Percentiles rank a stretch among this genome's conserved stretches.
Evolutionary conservation across 805 yeast genomes (phyloP).

Genomic region (Yarrowia alimentaria): DNA sequence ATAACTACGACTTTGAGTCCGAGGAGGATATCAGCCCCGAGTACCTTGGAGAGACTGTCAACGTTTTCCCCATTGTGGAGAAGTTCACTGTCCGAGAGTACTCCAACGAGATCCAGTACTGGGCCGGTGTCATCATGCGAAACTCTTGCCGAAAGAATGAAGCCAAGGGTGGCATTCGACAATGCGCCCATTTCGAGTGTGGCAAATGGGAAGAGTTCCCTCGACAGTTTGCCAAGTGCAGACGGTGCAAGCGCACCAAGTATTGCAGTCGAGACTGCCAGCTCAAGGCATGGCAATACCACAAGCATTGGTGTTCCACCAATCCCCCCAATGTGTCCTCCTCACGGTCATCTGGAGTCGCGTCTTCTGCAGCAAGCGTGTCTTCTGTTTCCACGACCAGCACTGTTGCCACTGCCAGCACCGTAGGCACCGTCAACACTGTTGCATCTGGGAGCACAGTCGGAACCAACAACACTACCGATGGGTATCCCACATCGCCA

Average conservation of each 20-base stretch:
- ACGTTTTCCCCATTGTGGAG: conserved; percentile 88
- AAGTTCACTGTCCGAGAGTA: conserved; percentile 72
- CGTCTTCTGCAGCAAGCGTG: conserved; percentile 29
- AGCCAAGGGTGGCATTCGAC: conserved; percentile 80
- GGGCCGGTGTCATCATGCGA: conserved; percentile 98
- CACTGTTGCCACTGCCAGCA: conserved; percentile 24
- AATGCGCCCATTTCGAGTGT: conserved; percentile 90
- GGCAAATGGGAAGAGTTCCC: conserved; percentile 93
- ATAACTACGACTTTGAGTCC: conserved; percentile 40
- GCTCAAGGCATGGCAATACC: conserved; percentile 86
- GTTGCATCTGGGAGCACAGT: conserved; percentile 21
- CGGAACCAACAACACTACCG: conserved; percentile 7
- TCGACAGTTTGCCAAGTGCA: conserved; percentile 90
- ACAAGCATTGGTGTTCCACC: conserved; percentile 80
- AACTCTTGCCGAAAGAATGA: conserved; percentile 94
- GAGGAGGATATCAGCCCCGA: conserved; percentile 46
- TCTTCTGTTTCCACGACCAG: conserved; percentile 23
- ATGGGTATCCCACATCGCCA: conserved; percentile 20
- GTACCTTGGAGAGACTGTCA: conserved; percentile 46
- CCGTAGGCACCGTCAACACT: conserved; percentile 18
- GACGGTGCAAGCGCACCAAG: conserved; percentile 91
- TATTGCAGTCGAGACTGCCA: conserved; percentile 94
- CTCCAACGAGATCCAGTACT: conserved; percentile 80
- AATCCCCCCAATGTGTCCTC: conserved; percentile 25
- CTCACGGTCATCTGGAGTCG: conserved; percentile 19